Base-by-base conservation (phyloP, 2,329 filamentous ascomycete genomes). In the Cladophialophora exuberans region DNA sequence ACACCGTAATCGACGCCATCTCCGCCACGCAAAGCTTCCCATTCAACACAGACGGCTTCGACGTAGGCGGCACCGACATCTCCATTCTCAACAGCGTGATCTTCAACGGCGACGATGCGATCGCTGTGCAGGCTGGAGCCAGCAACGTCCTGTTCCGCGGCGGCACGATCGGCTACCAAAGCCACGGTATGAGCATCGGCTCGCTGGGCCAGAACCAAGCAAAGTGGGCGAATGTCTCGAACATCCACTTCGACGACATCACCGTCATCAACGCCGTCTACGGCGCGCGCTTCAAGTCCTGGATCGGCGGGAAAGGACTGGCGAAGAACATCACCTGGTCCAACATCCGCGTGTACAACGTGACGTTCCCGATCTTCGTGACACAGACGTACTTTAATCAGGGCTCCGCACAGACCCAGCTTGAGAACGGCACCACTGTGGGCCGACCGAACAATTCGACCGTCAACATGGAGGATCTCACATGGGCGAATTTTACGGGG, bases 341-440 rank as follows among this genome's bases (percentile, higher is more conserved):
- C 47, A 74, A 77, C 56, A 73, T 77, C 48, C 62, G 71, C 4
- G 59, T 70, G 10, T 72, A 71, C 60, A 77, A 77, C 52, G 75
- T 77, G 25, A 72, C 74, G 0, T 77, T 77, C 57, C 75, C 75
- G 1, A 72, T 76, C 51, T 76, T 75, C 52, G 73, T 76, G n/a
- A 76, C 74, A 2, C 73, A 77, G 62, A 75, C 69, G 33, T 77
- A 77, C 61, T 63, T 64, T 56, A 71, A 77, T 51, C 73, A 77
- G 59, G 68, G 66, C n/a, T 66, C 59, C 23, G 64, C 60, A 5
- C 67, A 65, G 56, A 69, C 62, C 2, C 66, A 68, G 26, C 62
- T 67, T 1, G 55, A 65, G 6, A 64, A 57, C 13, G 66, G 64
- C 1, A 59, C 56, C 2, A 63, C 61, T 1, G 54, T 56, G 6